Evolutionary conservation across 768 basidiomycete species (phyloP).

Genomic region (Zangia roseola): DNA sequence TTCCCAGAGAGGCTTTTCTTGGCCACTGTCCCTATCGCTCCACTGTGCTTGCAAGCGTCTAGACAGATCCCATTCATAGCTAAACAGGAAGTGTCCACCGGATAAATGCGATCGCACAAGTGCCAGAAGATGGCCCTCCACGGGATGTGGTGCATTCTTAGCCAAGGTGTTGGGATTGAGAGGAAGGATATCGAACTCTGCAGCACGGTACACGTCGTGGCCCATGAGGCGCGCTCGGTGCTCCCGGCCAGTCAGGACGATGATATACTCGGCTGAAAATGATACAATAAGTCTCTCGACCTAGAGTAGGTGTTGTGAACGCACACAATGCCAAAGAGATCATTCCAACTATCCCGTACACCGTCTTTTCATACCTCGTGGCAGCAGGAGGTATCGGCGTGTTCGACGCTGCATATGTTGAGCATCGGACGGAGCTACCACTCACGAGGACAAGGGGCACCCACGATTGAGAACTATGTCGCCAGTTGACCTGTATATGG

Average conservation of each 20-base stretch:
- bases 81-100: slow-evolving; percentile 82
- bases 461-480: slow-evolving; percentile 70
- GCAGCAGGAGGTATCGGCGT: slow-evolving; percentile 52
- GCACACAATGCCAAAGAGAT: slow-evolving; percentile 75
- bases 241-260: slow-evolving; percentile 83
- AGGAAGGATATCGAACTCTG: slow-evolving; percentile 90
- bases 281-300: not conserved
- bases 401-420: slow-evolving; percentile 45
- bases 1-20: slow-evolving; percentile 69
- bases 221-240: slow-evolving; percentile 77
- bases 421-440: not conserved
- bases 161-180: slow-evolving; percentile 69
- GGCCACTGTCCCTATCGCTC: slow-evolving; percentile 49
- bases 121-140: slow-evolving; percentile 84
- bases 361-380: slow-evolving; percentile 57
- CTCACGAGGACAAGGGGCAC: slow-evolving; percentile 19
- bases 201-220: slow-evolving; percentile 85
- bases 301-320: slow-evolving; percentile 24
- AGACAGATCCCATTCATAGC: slow-evolving; percentile 89
- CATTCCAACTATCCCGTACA: slow-evolving; percentile 76
- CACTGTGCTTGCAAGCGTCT: slow-evolving; percentile 83
- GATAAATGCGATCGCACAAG: slow-evolving; percentile 84
- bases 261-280: slow-evolving; percentile 82
- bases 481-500: slow-evolving; percentile 71
- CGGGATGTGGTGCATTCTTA: slow-evolving; percentile 71